Percentiles rank a stretch among this genome's conserved stretches.
Evolutionary conservation across 2,329 filamentous ascomycete species (phyloP).

Genomic region (Herpotrichia juniperi): DNA sequence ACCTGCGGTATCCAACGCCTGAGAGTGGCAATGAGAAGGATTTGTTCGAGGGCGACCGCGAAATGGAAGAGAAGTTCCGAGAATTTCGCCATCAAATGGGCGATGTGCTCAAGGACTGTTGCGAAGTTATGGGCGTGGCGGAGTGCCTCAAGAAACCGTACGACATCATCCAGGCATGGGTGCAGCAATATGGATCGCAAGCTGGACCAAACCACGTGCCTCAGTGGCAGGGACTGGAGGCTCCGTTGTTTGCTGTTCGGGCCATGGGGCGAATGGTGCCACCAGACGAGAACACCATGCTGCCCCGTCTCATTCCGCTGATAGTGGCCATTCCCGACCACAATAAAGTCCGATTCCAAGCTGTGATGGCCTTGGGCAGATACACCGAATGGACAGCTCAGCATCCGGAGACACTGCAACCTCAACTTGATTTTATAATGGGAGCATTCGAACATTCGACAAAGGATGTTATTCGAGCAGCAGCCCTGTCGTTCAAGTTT

Average conservation of each 20-base stretch:
- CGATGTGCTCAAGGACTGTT: constrained; percentile 95
- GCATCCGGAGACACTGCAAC: constrained; percentile 88
- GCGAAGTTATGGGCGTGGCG: constrained; percentile 91
- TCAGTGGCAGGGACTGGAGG: constrained; percentile 95
- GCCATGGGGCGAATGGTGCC: constrained; percentile 97
- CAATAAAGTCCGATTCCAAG: constrained; percentile 97
- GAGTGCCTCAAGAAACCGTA: constrained; percentile 92
- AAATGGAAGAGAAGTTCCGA: constrained; percentile 95
- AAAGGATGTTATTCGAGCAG: constrained; percentile 87
- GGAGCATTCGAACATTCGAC: constrained; percentile 88
- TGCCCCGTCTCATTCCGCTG: constrained; percentile 90
- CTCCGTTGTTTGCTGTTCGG: constrained; percentile 91
- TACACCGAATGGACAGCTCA: constrained; percentile 98
- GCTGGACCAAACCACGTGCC: constrained; percentile 78
- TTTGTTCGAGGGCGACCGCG: constrained; percentile 92
- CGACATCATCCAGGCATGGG: constrained; percentile 85
- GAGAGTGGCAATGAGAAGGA: constrained; percentile 78
- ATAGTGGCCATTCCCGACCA: constrained; percentile 94
- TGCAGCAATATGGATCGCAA: constrained; percentile 77
- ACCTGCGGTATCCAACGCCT: constrained; percentile 83
- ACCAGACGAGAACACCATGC: constrained; percentile 81
- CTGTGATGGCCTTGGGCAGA: constrained; percentile 94
- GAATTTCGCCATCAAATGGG: constrained; percentile 98
- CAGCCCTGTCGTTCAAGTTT: constrained; percentile 93
- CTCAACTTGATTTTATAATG: constrained; percentile 95